Evolutionary conservation across 179 eudicot species (phyloP), one percentile per base, ranked within the genome.

Genomic region (Patellifolia procumbens): DNA sequence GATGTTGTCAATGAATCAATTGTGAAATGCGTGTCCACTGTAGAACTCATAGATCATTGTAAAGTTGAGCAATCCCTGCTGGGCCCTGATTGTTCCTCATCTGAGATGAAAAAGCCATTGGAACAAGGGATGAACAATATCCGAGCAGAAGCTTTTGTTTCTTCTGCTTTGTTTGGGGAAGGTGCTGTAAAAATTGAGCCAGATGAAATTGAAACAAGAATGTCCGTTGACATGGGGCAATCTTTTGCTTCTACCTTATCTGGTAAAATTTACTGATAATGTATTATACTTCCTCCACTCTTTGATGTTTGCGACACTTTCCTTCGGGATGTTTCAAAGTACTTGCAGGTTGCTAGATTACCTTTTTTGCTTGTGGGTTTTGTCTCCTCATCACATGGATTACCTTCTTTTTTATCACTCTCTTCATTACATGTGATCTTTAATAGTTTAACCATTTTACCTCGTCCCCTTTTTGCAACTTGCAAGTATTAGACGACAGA

Each of bases 151-250:
- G 64, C 73, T 37, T 49, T 55, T 69, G 56, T 62, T 64, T 68
- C 81, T 72, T 74, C 86, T 72, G 78, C 66, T 15, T 71, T 79
- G 53, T 72, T 60, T 70, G 72, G 73, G 39, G 71, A 75, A 73
- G 46, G 52, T 39, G 52, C 53, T 76, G 63, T 62, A 61, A 74
- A 81, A 64, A 61, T 74, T 68, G 82, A 70, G 73, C 74, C 85
- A 80, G 31, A 35, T 78, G 86, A 75, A 64, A 20, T 58, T 70
- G 83, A 80, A 64, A 55, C 87, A 61, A 73, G 76, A 70, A 52
- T 81, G 49, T 73, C 75, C 78, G 79, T 70, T 73, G 78, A 83
- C 58, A 76, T 68, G 52, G 89, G 74, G 75, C 76, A 77, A 60
- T 84, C 85, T 49, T 67, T 79, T 74, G 84, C 74, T 74, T 74